Base-by-base conservation (phyloP, 371 early-diverging fungal genomes). In the Apophysomyces variabilis region DNA sequence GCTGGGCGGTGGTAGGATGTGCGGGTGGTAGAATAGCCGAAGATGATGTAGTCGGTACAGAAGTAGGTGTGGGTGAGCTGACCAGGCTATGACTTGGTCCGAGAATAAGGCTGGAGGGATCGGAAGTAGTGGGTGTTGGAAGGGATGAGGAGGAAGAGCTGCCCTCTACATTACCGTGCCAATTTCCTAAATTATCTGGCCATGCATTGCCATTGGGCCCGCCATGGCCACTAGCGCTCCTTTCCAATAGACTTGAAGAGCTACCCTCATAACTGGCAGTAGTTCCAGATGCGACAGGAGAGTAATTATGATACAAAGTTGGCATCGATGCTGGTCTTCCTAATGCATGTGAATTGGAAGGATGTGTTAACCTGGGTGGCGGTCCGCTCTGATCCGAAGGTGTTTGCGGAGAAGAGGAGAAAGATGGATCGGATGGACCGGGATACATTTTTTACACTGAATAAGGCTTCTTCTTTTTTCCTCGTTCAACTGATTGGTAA, bases 261-360 rank as follows among this genome's bases (percentile, higher is more conserved):
- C 21, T 4, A 26, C 54, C 21, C 21, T 50, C 54, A 26, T 50
- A 50, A 11, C 9, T 41, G 41, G 8, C 32, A 26, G 1, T 41
- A 41, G 41, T 50, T 50, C 54, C 54, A 18, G 54, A 18, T 26
- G 54, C 21, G 4, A 50, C 54, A 18, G 54, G 16, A 50, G 54
- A 50, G 21, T 50, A 50, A 21, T 50, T 50, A 21, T 50, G 54
- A 50, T 50, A 50, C 21, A 50, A 26, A 0, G 54, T 50, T 50
- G 54, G 54, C 54, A 50, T 50, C 18, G 54, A 50, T 50, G 54
- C 54, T 50, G 54, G 54, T 50, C 54, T 50, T 21, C 54, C 54
- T 50, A 50, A 21, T 50, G 54, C 9, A 50, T 50, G 54, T 5
- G 54, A 26, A 21, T 50, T 50, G 54, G 54, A 50, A 21, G 54